Percentiles rank a stretch among this genome's conserved stretches.
Evolutionary conservation across 306 rosid species (phyloP).

Genomic region (Arachis hypogaea): DNA sequence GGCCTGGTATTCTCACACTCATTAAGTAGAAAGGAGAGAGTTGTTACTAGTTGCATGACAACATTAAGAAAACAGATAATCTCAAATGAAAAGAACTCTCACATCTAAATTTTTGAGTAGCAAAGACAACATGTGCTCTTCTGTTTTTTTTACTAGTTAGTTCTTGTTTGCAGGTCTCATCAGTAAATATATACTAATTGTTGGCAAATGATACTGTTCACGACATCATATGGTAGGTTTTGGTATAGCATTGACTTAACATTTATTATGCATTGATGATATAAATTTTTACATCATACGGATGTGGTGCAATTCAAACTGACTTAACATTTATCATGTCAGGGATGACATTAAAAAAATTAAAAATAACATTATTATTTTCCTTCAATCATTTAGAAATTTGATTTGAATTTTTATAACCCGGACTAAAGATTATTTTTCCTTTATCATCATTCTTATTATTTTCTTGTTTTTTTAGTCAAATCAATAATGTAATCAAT

Average conservation of each 20-base stretch:
- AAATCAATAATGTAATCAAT: no score
- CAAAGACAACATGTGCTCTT: conserved; percentile 14
- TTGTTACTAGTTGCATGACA: neutral
- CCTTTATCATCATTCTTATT: no score
- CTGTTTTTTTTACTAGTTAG: conserved; percentile 34
- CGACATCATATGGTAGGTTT: conserved; percentile 86
- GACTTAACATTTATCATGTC: no score
- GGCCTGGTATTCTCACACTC: conserved; percentile 72
- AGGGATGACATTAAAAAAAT: no score
- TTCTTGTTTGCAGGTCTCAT: conserved; percentile 64
- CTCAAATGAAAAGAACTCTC: conserved; percentile 7
- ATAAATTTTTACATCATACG: conserved; percentile 51
- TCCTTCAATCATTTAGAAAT: no score
- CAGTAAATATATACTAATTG: conserved; percentile 88
- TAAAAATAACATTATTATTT: no score
- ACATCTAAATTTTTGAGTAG: conserved; percentile 17
- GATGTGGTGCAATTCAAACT: conserved; percentile 94
- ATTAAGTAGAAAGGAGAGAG: conserved; percentile 9
- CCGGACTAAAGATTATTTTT: no score
- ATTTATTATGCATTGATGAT: conserved; percentile 27
- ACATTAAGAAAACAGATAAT: conserved; percentile 29
- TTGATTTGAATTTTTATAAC: no score
- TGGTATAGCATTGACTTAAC: conserved; percentile 15
- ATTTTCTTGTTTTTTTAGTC: no score
- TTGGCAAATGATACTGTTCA: conserved; percentile 94